These are phyloP conservation scores for Fusarium drepaniforme DNA, from an alignment of 2,329 filamentous ascomycete species.

Conservation along the genomic window DNA sequence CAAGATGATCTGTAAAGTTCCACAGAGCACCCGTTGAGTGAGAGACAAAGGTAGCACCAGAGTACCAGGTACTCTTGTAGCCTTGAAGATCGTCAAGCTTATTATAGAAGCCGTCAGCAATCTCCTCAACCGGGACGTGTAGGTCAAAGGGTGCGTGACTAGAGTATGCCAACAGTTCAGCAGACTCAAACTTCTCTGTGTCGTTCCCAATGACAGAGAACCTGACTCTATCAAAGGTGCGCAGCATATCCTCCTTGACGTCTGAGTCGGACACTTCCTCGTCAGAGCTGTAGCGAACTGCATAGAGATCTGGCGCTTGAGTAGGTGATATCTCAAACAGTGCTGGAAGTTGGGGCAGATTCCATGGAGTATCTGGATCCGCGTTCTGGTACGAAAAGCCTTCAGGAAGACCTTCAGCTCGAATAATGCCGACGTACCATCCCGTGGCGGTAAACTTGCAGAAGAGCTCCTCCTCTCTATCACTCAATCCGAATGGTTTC, in stretches of 20 bases:
- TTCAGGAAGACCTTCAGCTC: slow-evolving; percentile 18
- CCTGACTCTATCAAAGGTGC: slow-evolving; percentile 28
- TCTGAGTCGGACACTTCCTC: not conserved
- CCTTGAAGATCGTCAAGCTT: slow-evolving; percentile 33
- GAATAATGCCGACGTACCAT: slow-evolving; percentile 34
- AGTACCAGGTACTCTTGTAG: slow-evolving; percentile 30
- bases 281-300: slow-evolving; percentile 28
- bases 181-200: not conserved
- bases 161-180: slow-evolving; percentile 24
- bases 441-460: slow-evolving; percentile 24
- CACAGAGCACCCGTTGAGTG: slow-evolving; percentile 33
- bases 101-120: slow-evolving; percentile 27
- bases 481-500: slow-evolving; percentile 18
- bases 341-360: slow-evolving; percentile 23
- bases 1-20: slow-evolving; percentile 36
- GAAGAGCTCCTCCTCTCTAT: slow-evolving; percentile 15
- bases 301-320: slow-evolving; percentile 8
- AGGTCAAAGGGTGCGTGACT: slow-evolving; percentile 36
- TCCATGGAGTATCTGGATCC: slow-evolving; percentile 18
- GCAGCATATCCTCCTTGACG: slow-evolving; percentile 25
- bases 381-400: slow-evolving; percentile 34
- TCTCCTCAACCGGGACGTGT: slow-evolving; percentile 19
- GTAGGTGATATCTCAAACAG: slow-evolving; percentile 38
- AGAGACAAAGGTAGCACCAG: slow-evolving; percentile 31
- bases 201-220: not conserved